Base-by-base conservation (phyloP, 768 basidiomycete genomes). In the Pulveroboletus sp. region DNA sequence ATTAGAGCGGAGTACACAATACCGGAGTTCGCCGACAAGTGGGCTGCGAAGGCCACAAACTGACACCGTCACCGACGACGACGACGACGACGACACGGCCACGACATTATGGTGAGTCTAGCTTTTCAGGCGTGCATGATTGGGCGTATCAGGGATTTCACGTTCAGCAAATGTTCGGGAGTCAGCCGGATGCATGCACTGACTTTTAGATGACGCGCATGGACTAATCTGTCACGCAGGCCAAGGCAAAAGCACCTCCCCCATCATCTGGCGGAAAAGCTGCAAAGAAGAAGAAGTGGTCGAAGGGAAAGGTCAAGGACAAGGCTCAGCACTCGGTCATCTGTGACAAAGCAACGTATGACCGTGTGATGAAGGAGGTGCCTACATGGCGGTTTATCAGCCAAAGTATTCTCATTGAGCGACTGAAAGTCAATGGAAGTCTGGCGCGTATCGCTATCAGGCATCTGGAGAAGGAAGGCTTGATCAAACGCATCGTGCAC, bases 281-380 rank as follows among this genome's bases (percentile, higher is more conserved):
- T 66, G 91, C 89, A 56, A 97, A 97, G 83, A 98, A 98, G 83
- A 98, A 98, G 91, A 98, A 98, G 83, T 97, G 94, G 94, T 96
- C 92, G 63, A 98, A 98, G 82, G 96, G 96, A 71, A 98, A 98
- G 78, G 96, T 99, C 73, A 99, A 99, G 87, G 96, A 99, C 78
- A 99, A 98, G 86, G 92, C 95, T 66, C 85, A 90, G 68, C 94
- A 98, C 82, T 81, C 91, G 63, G 93, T 97, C 72, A 77, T 85
- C 60, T 85, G 95, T 66, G 95, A 98, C 80, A 95, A 97, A 79
- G 59, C 84, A 48, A 89, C 86, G 61, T 95, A 73, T 73, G 91
- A 93, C 76, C 89, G 90, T 66, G 93, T 96, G 78, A 70, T 95
- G 67, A 97, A 97, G 82, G 94, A 98, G 73, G 92, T 91, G 73